Percentiles rank a stretch among this genome's conserved stretches.
phyloP scores from a whole-genome alignment of 768 basidiomycete species.

The Tephrocybe sp. region DNA sequence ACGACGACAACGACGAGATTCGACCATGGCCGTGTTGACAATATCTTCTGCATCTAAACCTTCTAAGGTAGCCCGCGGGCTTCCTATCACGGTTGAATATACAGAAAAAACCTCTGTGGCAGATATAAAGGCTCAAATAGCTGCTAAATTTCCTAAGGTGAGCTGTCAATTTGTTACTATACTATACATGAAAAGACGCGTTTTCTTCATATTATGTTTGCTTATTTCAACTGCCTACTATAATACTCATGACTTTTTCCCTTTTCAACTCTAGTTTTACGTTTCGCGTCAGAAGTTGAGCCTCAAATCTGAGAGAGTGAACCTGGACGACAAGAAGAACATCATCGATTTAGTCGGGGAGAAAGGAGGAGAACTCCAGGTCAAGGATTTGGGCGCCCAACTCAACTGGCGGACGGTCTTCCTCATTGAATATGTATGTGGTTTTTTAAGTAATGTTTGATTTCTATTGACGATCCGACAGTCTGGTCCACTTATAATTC shows the following conservation, averaged over 20 bases:
- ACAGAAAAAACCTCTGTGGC: slow-evolving; percentile 53
- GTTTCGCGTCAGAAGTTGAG: slow-evolving; percentile 72
- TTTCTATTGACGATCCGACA: slow-evolving; percentile 26
- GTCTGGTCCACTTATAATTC: slow-evolving; percentile 87
- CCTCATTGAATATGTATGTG: slow-evolving; percentile 89
- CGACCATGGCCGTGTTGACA: slow-evolving; percentile 43
- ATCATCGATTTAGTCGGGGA: slow-evolving; percentile 57
- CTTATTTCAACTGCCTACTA: neutral
- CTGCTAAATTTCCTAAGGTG: slow-evolving; percentile 39
- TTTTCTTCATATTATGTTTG: neutral
- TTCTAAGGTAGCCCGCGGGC: slow-evolving; percentile 44
- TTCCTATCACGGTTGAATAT: slow-evolving; percentile 55
- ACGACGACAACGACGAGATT: neutral
- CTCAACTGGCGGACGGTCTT: slow-evolving; percentile 88
- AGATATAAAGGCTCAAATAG: slow-evolving; percentile 69
- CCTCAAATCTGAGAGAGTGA: slow-evolving; percentile 58
- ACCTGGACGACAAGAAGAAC: slow-evolving; percentile 62
- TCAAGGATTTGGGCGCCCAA: slow-evolving; percentile 93
- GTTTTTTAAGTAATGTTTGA: neutral
- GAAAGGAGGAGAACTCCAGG: slow-evolving; percentile 62
- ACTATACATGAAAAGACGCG: neutral
- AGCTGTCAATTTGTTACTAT: slow-evolving; percentile 8
- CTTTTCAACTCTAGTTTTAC: slow-evolving; percentile 53
- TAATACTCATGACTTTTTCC: slow-evolving; percentile 5
- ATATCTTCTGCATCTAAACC: slow-evolving; percentile 51